Conservation (phyloP, 2,329 filamentous ascomycete genomes). For the Waltergamsia citrina region DNA sequence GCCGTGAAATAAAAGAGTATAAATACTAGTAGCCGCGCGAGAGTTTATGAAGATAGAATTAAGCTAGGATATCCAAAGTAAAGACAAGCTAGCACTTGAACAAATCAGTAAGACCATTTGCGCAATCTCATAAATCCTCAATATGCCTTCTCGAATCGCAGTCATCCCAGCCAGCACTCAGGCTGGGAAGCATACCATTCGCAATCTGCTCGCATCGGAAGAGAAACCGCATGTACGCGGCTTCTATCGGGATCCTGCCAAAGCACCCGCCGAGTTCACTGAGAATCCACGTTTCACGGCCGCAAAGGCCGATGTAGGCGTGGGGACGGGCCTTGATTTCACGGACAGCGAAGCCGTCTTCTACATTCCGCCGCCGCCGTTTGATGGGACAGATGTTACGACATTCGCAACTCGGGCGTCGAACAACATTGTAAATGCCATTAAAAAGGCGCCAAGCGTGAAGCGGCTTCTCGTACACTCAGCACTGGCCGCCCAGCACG, state of each 20-base stretch:
- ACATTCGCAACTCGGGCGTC: slow-evolving; percentile 14
- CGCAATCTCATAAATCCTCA: no score
- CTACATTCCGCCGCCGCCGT: slow-evolving; percentile 20
- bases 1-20: no score
- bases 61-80: no score
- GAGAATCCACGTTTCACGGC: slow-evolving; percentile 16
- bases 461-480: slow-evolving; percentile 17
- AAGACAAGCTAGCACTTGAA: no score
- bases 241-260: slow-evolving; percentile 18
- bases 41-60: no score
- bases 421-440: slow-evolving; percentile 12
- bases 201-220: slow-evolving; percentile 12
- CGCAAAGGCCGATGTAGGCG: slow-evolving; percentile 17
- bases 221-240: slow-evolving; percentile 13
- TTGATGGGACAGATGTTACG: slow-evolving; percentile 12
- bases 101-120: no score
- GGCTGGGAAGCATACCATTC: slow-evolving; percentile 19
- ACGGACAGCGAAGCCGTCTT: slow-evolving; percentile 17
- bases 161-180: slow-evolving; percentile 22
- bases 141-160: slow-evolving; percentile 12
- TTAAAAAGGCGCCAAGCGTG: slow-evolving; percentile 8
- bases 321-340: slow-evolving; percentile 16
- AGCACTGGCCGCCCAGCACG: slow-evolving; percentile 17
- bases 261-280: slow-evolving; percentile 17
- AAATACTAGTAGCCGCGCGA: no score